Percentiles rank a stretch among this genome's conserved stretches.
phyloP scores from a whole-genome alignment of 495 filamentous ascomycete species.

The Clohesyomyces aquaticus region DNA sequence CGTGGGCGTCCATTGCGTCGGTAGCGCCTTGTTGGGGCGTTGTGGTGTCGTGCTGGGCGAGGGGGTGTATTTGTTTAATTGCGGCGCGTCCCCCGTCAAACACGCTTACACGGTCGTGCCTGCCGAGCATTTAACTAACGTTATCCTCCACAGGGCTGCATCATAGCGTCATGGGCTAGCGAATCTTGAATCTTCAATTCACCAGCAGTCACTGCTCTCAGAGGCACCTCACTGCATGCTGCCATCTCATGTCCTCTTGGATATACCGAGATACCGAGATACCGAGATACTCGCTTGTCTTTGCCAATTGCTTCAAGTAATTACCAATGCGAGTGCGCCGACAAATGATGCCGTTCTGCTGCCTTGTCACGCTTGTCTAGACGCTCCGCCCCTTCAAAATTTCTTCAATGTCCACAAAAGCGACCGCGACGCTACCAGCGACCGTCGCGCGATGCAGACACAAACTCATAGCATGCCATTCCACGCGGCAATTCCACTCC shows the following conservation, averaged over 20 bases:
- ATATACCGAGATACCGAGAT: too few species aligned
- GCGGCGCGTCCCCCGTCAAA: constrained; percentile 20
- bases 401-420: not conserved
- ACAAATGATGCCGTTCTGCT: too few species aligned
- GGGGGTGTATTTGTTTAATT: not conserved
- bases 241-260: not conserved
- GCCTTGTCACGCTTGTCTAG: too few species aligned
- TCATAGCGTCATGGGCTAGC: constrained; percentile 20
- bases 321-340: too few species aligned
- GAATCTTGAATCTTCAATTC: not conserved
- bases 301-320: too few species aligned
- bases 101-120: constrained; percentile 34
- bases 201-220: not conserved
- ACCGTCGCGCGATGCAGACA: not conserved
- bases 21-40: not conserved
- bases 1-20: constrained; percentile 52
- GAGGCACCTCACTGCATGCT: not conserved
- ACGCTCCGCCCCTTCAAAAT: not conserved
- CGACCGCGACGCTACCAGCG: not conserved
- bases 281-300: too few species aligned
- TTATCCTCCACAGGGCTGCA: too few species aligned
- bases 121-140: too few species aligned
- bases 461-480: not conserved
- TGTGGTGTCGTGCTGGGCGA: not conserved
- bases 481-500: constrained; percentile 11